phyloP scores from a whole-genome alignment of 345 rosid genomes.

The Hypericum androsaemum region DNA sequence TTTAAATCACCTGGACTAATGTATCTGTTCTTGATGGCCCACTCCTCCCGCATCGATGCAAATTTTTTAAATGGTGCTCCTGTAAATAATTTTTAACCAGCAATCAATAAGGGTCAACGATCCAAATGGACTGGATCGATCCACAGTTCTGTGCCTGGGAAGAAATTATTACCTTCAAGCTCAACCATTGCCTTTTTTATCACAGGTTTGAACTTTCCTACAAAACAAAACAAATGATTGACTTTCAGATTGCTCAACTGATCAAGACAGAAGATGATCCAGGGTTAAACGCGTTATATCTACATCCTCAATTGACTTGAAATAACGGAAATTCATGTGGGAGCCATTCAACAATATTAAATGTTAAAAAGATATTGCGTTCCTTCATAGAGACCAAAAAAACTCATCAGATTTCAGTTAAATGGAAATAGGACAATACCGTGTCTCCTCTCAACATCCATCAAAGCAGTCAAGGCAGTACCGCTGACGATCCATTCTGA shows the following conservation, averaged over 20 bases:
- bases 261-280: too few relatives aligned
- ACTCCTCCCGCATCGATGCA: slow-evolving; percentile 60
- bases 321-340: too few relatives aligned
- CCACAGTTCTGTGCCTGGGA: too few relatives aligned
- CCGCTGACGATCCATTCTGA: slow-evolving; percentile 89
- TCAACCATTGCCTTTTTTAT: slow-evolving; percentile 99
- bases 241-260: not conserved
- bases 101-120: too few relatives aligned
- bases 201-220: slow-evolving; percentile 94
- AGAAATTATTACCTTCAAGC: slow-evolving; percentile 52
- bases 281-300: too few relatives aligned
- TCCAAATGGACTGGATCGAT: too few relatives aligned
- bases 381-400: too few relatives aligned
- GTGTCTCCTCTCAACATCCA: slow-evolving; percentile 99
- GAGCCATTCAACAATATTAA: too few relatives aligned
- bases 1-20: slow-evolving; percentile 78
- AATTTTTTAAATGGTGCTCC: slow-evolving; percentile 87
- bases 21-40: slow-evolving; percentile 77
- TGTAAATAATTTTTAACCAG: slow-evolving; percentile 15
- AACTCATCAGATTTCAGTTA: too few relatives aligned
- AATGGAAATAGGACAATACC: slow-evolving; percentile 30
- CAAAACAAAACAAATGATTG: slow-evolving; percentile 9
- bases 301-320: too few relatives aligned
- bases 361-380: too few relatives aligned
- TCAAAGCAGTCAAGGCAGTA: slow-evolving; percentile 79